Evolutionary conservation across 306 rosid genomes (phyloP).

Genomic region (Gillenia trifoliata): DNA sequence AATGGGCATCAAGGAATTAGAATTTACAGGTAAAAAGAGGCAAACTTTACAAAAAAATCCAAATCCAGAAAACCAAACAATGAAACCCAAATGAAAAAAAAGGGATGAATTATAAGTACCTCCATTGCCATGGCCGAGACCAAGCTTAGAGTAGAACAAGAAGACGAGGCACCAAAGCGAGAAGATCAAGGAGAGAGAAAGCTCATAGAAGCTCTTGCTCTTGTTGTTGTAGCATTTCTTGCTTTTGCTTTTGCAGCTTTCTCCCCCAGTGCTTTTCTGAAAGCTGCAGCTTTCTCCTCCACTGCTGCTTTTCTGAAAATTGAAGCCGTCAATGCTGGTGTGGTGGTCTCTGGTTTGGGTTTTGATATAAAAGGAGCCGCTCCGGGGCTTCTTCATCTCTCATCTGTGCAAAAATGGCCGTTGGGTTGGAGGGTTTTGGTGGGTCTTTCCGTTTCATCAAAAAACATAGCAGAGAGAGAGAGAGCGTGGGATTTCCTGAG

Average conservation of each 20-base stretch:
- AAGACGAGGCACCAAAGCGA: conserved; percentile 62
- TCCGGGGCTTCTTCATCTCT: conserved; percentile 48
- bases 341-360: conserved; percentile 14
- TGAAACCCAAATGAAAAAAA: neutral
- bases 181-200: conserved; percentile 60
- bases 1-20: neutral
- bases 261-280: conserved; percentile 2
- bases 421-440: neutral
- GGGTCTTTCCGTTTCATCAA: neutral
- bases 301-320: neutral
- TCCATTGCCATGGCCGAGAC: conserved; percentile 48
- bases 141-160: conserved; percentile 50
- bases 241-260: conserved; percentile 1
- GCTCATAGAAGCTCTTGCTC: conserved; percentile 42
- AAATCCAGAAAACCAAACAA: neutral
- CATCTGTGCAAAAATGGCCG: conserved; percentile 15
- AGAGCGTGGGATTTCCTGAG: neutral
- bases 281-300: neutral
- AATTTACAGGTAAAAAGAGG: neutral
- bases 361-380: conserved; percentile 29
- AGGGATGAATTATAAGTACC: conserved; percentile 21
- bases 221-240: conserved; percentile 22
- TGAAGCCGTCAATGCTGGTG: conserved; percentile 5
- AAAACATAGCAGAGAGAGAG: neutral
- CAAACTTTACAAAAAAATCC: neutral